Percentiles rank a stretch among this genome's conserved stretches.
Conservation (phyloP, 441 rosid genomes). For the Bruguiera hainesii region DNA sequence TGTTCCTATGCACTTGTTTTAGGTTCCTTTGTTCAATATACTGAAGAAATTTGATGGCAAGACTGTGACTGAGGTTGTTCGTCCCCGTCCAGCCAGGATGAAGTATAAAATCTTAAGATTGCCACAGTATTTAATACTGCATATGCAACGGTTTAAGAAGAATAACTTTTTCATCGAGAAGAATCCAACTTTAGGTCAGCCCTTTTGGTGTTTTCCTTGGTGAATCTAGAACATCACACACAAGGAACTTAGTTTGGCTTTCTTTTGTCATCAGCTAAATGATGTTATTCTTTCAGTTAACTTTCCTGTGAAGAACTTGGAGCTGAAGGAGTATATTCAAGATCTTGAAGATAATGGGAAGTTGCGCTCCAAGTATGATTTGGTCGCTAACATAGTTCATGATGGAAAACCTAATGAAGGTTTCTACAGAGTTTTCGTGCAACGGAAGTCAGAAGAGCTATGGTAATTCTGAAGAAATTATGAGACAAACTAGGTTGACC, state of each 20-base stretch:
- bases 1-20: constrained; percentile 18
- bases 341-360: constrained; percentile 55
- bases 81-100: constrained; percentile 80
- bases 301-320: constrained; percentile 94
- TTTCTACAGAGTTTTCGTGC: constrained; percentile 86
- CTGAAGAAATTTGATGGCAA: constrained; percentile 96
- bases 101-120: constrained; percentile 70
- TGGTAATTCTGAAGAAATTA: constrained; percentile 41
- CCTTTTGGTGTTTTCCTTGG: not conserved
- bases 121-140: constrained; percentile 83
- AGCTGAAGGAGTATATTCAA: constrained; percentile 90
- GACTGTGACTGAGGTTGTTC: constrained; percentile 79
- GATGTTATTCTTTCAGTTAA: constrained; percentile 55
- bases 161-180: constrained; percentile 92
- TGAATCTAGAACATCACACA: not conserved
- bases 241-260: not conserved
- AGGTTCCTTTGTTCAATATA: constrained; percentile 86
- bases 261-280: constrained; percentile 2
- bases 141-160: constrained; percentile 90
- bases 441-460: constrained; percentile 87
- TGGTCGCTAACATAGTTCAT: constrained; percentile 88
- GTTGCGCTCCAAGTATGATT: constrained; percentile 69
- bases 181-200: constrained; percentile 86
- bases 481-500: too few relatives aligned
- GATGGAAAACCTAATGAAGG: constrained; percentile 95